Evolutionary conservation across 2,329 filamentous ascomycete genomes (phyloP).

Genomic region (Alternaria atra): DNA sequence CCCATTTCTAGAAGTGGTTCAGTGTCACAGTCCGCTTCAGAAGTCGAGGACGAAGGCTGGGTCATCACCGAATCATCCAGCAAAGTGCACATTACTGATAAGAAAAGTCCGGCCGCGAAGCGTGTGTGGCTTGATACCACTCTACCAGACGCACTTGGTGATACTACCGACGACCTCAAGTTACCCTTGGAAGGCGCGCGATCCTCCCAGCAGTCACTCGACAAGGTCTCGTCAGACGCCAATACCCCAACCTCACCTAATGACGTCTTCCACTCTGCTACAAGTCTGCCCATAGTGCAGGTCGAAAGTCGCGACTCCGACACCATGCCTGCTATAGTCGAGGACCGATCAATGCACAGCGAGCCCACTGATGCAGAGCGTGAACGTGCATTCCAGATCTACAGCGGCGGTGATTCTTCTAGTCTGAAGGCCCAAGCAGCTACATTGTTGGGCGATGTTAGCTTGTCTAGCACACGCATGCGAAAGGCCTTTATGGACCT

Average conservation of each 20-base stretch:
- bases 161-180: slow-evolving; percentile 41
- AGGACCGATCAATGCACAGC: slow-evolving; percentile 37
- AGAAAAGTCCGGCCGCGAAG: slow-evolving; percentile 35
- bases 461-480: slow-evolving; percentile 62
- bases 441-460: slow-evolving; percentile 82
- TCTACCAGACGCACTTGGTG: slow-evolving; percentile 43
- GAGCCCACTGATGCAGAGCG: slow-evolving; percentile 72
- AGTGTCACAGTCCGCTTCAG: slow-evolving; percentile 41
- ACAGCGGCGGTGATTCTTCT: slow-evolving; percentile 82
- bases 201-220: slow-evolving; percentile 46
- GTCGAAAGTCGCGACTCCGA: slow-evolving; percentile 58
- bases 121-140: slow-evolving; percentile 55
- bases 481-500: slow-evolving; percentile 87
- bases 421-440: slow-evolving; percentile 82
- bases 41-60: slow-evolving; percentile 52
- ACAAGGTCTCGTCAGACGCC: slow-evolving; percentile 46
- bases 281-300: slow-evolving; percentile 60
- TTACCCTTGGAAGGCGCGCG: slow-evolving; percentile 53
- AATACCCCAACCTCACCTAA: slow-evolving; percentile 55
- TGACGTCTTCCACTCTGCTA: slow-evolving; percentile 59
- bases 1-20: slow-evolving; percentile 25
- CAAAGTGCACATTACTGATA: slow-evolving; percentile 28
- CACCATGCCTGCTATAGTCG: slow-evolving; percentile 48
- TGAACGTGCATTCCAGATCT: slow-evolving; percentile 82
- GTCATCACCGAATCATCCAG: slow-evolving; percentile 44